A percentile compares a stretch with the other conserved stretches of the same genome.
These are phyloP conservation scores for Myxozyma melibiosi DNA, from an alignment of 805 yeast genomes.

Conservation along the genomic window DNA sequence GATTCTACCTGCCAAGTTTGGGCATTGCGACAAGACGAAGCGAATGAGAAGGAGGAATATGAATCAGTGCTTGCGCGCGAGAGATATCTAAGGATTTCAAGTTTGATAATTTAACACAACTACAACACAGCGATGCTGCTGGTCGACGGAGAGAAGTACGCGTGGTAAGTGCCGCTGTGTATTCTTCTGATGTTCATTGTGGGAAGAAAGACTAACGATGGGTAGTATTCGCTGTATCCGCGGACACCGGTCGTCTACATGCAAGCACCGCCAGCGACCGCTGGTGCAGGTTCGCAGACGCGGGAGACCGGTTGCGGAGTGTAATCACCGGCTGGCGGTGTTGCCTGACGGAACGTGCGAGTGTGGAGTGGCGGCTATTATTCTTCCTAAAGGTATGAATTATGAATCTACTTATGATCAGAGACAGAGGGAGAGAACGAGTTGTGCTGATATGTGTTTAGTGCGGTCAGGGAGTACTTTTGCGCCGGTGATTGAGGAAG, in stretches of 20 bases:
- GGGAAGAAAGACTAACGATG: background rate
- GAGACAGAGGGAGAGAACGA: background rate
- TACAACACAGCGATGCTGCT: conserved; percentile 60
- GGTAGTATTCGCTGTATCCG: conserved; percentile 69
- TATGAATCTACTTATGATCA: background rate
- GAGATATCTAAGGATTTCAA: background rate
- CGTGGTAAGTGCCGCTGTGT: conserved; percentile 55
- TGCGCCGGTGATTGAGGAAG: conserved; percentile 1
- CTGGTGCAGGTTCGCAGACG: conserved; percentile 84
- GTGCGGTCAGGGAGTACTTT: background rate
- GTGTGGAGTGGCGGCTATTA: conserved; percentile 48
- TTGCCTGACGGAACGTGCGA: conserved; percentile 63
- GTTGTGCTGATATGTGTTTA: background rate
- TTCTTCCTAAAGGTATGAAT: conserved; percentile 36
- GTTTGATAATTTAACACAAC: too few relatives aligned
- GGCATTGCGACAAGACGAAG: too few relatives aligned
- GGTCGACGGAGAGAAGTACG: conserved; percentile 76
- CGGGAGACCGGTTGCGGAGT: conserved; percentile 76
- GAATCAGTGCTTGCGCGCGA: too few relatives aligned
- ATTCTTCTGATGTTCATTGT: background rate
- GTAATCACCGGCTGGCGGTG: conserved; percentile 61
- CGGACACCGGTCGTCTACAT: conserved; percentile 88
- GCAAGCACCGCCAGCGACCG: conserved; percentile 79
- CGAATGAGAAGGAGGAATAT: too few relatives aligned
- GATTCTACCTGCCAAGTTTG: too few relatives aligned